Evolutionary conservation across 2,329 filamentous ascomycete genomes (phyloP).

Genomic region (Triangularia setosa): DNA sequence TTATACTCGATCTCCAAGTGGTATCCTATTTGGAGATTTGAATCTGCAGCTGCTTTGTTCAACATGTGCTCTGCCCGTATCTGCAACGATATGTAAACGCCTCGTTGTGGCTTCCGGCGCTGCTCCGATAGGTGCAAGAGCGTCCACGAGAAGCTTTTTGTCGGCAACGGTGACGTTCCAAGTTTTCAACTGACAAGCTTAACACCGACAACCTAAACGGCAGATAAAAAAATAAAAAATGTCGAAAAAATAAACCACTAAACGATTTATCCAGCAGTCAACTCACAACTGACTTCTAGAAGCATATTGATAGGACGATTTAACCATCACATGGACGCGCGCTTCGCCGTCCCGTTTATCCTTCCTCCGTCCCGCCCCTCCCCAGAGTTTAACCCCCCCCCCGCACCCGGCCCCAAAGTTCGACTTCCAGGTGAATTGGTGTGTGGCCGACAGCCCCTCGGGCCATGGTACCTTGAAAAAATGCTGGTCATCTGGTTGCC

Average conservation of each 20-base stretch:
- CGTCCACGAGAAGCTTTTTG: not conserved
- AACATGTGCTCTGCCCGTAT: not conserved
- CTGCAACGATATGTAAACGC: conserved; percentile 2
- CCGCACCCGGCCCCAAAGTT: conserved; percentile 2
- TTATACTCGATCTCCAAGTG: not conserved
- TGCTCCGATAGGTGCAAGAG: not conserved
- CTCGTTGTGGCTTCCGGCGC: conserved; percentile 10
- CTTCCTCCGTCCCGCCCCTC: conserved; percentile 19
- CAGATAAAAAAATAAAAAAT: not conserved
- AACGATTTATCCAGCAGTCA: not conserved
- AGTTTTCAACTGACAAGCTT: not conserved
- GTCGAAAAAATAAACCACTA: not conserved
- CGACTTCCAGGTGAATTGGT: not conserved
- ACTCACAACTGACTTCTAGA: not conserved
- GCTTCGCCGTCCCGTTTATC: conserved; percentile 2
- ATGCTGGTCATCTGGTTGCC: conserved; percentile 27
- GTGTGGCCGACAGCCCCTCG: conserved; percentile 16
- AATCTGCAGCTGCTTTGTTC: not conserved
- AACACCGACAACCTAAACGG: not conserved
- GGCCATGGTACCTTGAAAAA: conserved; percentile 15
- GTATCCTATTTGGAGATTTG: not conserved
- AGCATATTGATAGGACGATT: not conserved
- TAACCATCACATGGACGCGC: conserved; percentile 1
- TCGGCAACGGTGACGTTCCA: not conserved
- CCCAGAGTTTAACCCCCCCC: conserved; percentile 12